Percentiles rank a stretch among this genome's conserved stretches.
phyloP scores from a whole-genome alignment of 768 basidiomycete genomes.

The Rhodosporidiobolus odoratus region DNA sequence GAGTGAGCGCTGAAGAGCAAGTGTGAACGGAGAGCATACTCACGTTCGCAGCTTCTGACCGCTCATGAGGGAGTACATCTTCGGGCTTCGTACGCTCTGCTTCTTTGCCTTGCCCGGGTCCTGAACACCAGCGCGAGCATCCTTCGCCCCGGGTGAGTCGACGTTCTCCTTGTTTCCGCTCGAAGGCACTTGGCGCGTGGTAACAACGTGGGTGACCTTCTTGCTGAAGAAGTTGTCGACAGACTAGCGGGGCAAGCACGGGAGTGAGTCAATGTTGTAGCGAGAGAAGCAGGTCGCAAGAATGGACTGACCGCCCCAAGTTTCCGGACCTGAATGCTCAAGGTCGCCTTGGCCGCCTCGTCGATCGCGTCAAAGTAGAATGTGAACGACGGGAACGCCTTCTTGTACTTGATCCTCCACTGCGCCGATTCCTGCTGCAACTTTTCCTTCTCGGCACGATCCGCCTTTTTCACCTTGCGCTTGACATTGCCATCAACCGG shows the following conservation, averaged over 20 bases:
- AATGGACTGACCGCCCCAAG: constrained; percentile 70
- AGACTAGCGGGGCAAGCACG: constrained; percentile 51
- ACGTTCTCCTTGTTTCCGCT: constrained; percentile 29
- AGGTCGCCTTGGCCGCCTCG: constrained; percentile 47
- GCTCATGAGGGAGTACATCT: constrained; percentile 18
- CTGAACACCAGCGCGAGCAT: neutral
- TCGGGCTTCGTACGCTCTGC: constrained; percentile 11
- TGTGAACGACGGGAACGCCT: constrained; percentile 73
- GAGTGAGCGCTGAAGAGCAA: no score
- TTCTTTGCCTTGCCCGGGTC: constrained; percentile 8
- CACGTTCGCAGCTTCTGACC: constrained; percentile 34
- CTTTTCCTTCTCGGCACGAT: constrained; percentile 29
- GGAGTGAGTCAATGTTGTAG: neutral
- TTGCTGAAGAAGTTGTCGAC: constrained; percentile 84
- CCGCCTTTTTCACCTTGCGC: neutral
- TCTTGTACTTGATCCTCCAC: constrained; percentile 76
- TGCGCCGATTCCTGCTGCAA: constrained; percentile 48
- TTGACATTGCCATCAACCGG: constrained; percentile 7
- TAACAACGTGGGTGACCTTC: constrained; percentile 80
- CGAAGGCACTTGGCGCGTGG: constrained; percentile 49
- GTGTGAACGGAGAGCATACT: neutral
- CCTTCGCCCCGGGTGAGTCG: constrained; percentile 13
- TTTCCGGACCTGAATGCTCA: constrained; percentile 58
- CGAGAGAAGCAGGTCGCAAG: constrained; percentile 4
- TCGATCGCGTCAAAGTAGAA: constrained; percentile 76